phyloP scores from a whole-genome alignment of 148 eudicot species.

The Rhododendron williamsianum region DNA sequence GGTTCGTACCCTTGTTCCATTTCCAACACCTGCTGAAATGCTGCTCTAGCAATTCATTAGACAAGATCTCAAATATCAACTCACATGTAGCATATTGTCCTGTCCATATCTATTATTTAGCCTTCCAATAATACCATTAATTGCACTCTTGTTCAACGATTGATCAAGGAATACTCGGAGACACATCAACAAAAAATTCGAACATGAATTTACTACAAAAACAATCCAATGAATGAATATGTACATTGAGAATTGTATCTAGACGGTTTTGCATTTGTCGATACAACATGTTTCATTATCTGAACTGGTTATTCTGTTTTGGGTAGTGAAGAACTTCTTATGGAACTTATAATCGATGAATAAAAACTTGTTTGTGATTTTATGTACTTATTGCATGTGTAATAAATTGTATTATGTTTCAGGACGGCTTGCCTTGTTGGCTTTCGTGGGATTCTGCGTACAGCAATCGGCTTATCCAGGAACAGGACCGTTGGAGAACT shows the following conservation, averaged over 20 bases:
- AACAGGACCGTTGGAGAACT: constrained; percentile 94
- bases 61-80: background rate
- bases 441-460: constrained; percentile 85
- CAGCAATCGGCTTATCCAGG: constrained; percentile 98
- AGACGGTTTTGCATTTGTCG: background rate
- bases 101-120: background rate
- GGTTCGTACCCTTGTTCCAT: constrained; percentile 28
- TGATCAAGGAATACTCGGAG: background rate
- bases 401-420: background rate
- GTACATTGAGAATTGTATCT: background rate
- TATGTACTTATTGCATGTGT: background rate
- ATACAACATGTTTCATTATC: background rate
- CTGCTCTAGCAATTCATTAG: background rate
- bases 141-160: background rate
- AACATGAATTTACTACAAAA: background rate
- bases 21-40: background rate
- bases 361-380: background rate
- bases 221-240: background rate
- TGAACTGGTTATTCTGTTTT: background rate
- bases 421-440: constrained; percentile 93
- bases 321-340: background rate
- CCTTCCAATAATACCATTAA: background rate
- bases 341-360: background rate
- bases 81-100: background rate
- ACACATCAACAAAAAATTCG: background rate